A percentile compares a stretch with the other conserved stretches of the same genome.
phyloP scores from a whole-genome alignment of 2,329 filamentous ascomycete genomes.

The Alternaria rosae region DNA sequence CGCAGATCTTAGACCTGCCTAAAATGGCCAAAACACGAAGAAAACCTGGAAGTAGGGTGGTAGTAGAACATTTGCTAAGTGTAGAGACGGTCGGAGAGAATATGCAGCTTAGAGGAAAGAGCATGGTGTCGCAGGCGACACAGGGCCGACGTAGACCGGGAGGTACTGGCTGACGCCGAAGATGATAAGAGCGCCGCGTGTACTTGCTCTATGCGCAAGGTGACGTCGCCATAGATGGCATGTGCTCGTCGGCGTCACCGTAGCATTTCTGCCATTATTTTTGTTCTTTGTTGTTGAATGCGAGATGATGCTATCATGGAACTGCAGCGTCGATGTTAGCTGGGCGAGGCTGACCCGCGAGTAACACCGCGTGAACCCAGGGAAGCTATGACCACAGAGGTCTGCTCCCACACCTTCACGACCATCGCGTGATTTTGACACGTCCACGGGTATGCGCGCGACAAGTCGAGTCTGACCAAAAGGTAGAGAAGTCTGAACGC shows the following conservation, averaged over 20 bases:
- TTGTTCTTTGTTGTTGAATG: background rate
- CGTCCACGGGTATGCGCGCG: background rate
- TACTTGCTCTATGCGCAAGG: background rate
- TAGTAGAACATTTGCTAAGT: background rate
- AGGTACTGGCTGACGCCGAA: background rate
- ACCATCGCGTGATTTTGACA: background rate
- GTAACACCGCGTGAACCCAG: background rate
- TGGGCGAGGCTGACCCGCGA: constrained; percentile 1
- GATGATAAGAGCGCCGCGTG: constrained; percentile 1
- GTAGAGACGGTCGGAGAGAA: background rate
- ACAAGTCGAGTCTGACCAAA: background rate
- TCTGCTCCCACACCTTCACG: background rate
- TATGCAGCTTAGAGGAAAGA: constrained; percentile 2
- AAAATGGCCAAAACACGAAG: background rate
- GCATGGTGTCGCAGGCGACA: background rate
- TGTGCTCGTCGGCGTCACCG: background rate
- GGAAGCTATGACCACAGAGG: background rate
- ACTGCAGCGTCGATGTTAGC: background rate
- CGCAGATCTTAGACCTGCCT: background rate
- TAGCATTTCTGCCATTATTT: background rate
- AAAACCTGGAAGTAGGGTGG: background rate
- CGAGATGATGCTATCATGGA: background rate
- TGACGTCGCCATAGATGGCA: background rate
- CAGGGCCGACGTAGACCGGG: background rate
- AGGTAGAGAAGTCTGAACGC: background rate